Conservation (phyloP, 2,329 filamentous ascomycete species). For the Cladophialophora carrionii region DNA sequence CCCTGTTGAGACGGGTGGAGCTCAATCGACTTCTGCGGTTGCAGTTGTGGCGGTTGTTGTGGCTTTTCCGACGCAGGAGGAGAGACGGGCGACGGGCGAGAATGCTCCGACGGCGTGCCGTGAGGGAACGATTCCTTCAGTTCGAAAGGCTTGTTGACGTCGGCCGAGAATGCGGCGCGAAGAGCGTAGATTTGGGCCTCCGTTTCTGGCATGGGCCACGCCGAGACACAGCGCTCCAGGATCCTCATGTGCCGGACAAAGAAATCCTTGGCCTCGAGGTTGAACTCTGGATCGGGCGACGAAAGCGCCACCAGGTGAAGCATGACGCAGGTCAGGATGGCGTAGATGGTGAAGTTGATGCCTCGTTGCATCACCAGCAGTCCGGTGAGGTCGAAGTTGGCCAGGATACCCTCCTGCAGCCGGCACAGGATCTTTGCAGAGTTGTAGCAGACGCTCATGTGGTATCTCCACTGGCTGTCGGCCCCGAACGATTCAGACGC, state of each 20-base stretch:
- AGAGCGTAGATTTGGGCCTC: conserved; percentile 87
- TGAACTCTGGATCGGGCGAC: conserved; percentile 86
- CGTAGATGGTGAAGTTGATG: conserved; percentile 94
- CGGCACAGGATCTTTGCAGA: conserved; percentile 84
- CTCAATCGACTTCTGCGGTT: conserved; percentile 49
- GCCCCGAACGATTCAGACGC: conserved; percentile 71
- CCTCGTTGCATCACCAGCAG: conserved; percentile 90
- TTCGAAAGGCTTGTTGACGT: conserved; percentile 81
- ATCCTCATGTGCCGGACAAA: conserved; percentile 95
- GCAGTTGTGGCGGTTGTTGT: conserved; percentile 56
- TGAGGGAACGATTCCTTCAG: conserved; percentile 86
- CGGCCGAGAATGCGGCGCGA: conserved; percentile 86
- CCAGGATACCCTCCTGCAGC: conserved; percentile 79
- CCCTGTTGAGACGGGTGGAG: conserved; percentile 23
- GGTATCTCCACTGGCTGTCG: conserved; percentile 80
- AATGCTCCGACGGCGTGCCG: conserved; percentile 71
- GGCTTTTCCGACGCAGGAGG: conserved; percentile 55
- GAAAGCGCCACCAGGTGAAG: conserved; percentile 90
- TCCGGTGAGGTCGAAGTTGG: conserved; percentile 75
- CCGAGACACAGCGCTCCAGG: conserved; percentile 78
- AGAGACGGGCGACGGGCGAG: conserved; percentile 53
- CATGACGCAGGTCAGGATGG: conserved; percentile 86
- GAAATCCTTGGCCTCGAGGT: conserved; percentile 80
- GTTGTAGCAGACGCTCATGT: conserved; percentile 83
- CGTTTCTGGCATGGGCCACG: conserved; percentile 88